phyloP scores from a whole-genome alignment of 768 basidiomycete species.

The Arthromyces matolae region DNA sequence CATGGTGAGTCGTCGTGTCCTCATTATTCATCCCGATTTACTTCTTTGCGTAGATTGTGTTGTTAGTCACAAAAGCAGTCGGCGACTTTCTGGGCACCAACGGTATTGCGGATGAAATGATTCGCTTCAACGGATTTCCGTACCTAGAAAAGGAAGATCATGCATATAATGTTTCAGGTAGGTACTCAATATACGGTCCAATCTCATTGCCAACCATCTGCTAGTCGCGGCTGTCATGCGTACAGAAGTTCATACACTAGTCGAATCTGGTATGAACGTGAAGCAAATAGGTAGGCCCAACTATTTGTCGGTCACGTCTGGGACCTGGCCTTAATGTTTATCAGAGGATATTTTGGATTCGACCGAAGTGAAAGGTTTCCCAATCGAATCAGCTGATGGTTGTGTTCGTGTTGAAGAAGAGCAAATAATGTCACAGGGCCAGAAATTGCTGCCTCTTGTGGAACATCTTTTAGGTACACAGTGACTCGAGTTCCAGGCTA shows the following conservation, averaged over 20 bases:
- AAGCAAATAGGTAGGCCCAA: constrained; percentile 72
- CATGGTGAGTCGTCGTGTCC: constrained; percentile 59
- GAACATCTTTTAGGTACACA: constrained; percentile 71
- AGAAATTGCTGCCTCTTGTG: constrained; percentile 48
- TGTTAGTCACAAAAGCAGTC: constrained; percentile 95
- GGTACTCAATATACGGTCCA: constrained; percentile 18
- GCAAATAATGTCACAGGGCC: constrained; percentile 70
- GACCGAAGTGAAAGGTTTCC: constrained; percentile 87
- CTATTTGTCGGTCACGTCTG: neutral
- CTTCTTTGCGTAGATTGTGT: constrained; percentile 69
- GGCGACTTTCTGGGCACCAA: constrained; percentile 90
- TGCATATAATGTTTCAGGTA: constrained; percentile 87
- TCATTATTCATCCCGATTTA: constrained; percentile 1
- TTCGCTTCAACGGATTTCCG: constrained; percentile 95
- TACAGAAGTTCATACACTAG: constrained; percentile 68
- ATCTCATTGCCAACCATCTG: neutral
- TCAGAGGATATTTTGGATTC: constrained; percentile 68
- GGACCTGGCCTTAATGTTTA: constrained; percentile 1
- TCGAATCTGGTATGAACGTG: constrained; percentile 72
- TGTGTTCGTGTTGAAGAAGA: constrained; percentile 93
- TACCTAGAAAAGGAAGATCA: constrained; percentile 96
- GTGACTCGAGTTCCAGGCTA: constrained; percentile 84
- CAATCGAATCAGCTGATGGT: constrained; percentile 68
- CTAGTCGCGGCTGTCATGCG: constrained; percentile 90
- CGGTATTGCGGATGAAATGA: constrained; percentile 97